Base-by-base conservation (phyloP, 2,329 filamentous ascomycete species). In the Aspergillus terreus region DNA sequence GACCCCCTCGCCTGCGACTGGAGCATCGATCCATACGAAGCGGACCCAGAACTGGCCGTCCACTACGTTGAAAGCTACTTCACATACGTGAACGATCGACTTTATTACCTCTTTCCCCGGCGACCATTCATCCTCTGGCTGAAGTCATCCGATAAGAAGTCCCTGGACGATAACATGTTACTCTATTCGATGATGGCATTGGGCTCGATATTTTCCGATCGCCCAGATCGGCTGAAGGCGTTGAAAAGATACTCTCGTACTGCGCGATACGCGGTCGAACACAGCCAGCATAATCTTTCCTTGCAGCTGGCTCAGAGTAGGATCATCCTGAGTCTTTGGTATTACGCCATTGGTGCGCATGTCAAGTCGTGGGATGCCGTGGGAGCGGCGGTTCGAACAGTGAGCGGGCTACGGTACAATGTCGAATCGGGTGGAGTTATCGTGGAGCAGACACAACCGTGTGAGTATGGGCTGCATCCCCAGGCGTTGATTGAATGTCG, bases 271-370 rank as follows among this genome's bases (percentile, higher is more conserved):
- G 84, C 82, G 2, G 74, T 78, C 41, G 74, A 79, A 40, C 73
- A 74, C 47, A 74, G 74, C 30, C 74, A 78, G 53, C 77, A 81
- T 17, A 72, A 64, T 6, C 78, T 82, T 52, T 81, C 74, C 50
- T 68, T 90, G 45, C 83, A 88, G 58, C 71, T 89, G 42, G 82
- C 85, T 11, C 87, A 90, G 64, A 81, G 80, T 44, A 79, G 84
- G 49, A 71, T 90, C n/a, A 74, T 89, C 14, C 76, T 90, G 36
- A 79, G 82, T 17, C 70, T 88, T 6, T 88, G 86, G 68, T 82
- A 84, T 57, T 82, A 85, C 53, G 81, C 85, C 1, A 77, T 78
- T 19, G 81, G 81, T 12, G 80, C 81, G n/a, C 70, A 78, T 35
- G 75, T 76, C 40, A 80, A 84, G 45, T 82, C 83, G 6, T 84